Evolutionary conservation across 768 basidiomycete species (phyloP).

Genomic region (Daedalea quercina): DNA sequence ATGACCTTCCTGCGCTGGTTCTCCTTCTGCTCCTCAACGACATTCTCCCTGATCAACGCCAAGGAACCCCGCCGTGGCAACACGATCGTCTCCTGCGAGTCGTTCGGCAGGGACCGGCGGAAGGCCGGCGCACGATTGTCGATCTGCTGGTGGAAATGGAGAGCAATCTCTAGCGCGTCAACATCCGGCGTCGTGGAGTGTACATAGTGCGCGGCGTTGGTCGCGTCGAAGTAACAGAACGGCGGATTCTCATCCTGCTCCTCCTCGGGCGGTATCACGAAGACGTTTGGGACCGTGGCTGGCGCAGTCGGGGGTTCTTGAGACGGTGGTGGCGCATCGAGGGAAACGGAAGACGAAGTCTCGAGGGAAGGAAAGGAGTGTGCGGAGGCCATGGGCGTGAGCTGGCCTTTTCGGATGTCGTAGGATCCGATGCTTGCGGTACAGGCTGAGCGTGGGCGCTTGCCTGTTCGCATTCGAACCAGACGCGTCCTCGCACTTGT

Average conservation of each 20-base stretch:
- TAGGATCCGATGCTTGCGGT: neutral
- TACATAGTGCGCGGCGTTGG: slow-evolving; percentile 12
- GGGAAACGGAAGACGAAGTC: slow-evolving; percentile 10
- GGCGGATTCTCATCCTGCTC: slow-evolving; percentile 28
- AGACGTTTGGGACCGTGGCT: slow-evolving; percentile 24
- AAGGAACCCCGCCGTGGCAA: slow-evolving; percentile 22
- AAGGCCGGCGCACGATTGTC: slow-evolving; percentile 26
- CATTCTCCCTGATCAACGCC: slow-evolving; percentile 6
- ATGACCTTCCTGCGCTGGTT: slow-evolving; percentile 2
- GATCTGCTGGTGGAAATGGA: slow-evolving; percentile 22
- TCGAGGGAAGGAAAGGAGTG: slow-evolving; percentile 18
- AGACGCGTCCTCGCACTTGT: slow-evolving; percentile 3
- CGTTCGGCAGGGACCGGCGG: slow-evolving; percentile 16
- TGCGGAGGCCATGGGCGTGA: slow-evolving; percentile 17
- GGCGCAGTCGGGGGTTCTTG: slow-evolving; percentile 19
- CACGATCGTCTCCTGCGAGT: slow-evolving; percentile 21
- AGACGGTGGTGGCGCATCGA: slow-evolving; percentile 21
- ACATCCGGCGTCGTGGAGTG: slow-evolving; percentile 22
- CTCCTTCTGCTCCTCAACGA: slow-evolving; percentile 7
- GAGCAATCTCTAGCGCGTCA: slow-evolving; percentile 22
- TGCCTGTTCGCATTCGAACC: slow-evolving; percentile 1
- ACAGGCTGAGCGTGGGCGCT: neutral
- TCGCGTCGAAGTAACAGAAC: slow-evolving; percentile 27
- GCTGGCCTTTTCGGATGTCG: slow-evolving; percentile 7
- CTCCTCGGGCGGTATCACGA: slow-evolving; percentile 32